Conservation (phyloP, 345 rosid genomes). For the Litchi chinensis region DNA sequence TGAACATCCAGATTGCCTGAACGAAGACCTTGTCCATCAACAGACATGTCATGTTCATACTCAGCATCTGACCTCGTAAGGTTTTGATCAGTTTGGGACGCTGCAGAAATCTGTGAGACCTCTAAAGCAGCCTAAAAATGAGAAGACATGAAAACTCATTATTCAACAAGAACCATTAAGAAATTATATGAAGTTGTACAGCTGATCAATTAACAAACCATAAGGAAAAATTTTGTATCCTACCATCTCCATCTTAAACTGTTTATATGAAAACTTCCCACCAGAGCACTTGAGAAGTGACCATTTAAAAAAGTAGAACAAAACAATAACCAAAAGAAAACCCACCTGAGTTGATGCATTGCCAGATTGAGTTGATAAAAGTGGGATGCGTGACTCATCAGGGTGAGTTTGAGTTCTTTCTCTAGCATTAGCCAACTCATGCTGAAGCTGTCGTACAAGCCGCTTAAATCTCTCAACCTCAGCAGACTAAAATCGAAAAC, state of each 20-base stretch:
- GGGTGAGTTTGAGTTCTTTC: slow-evolving; percentile 45
- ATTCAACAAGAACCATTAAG: not conserved
- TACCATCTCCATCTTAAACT: not conserved
- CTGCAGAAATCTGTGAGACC: slow-evolving; percentile 48
- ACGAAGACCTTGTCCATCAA: slow-evolving; percentile 55
- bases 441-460: slow-evolving; percentile 29
- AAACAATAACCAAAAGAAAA: not conserved
- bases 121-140: slow-evolving; percentile 54
- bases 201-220: not conserved
- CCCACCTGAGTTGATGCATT: slow-evolving; percentile 58
- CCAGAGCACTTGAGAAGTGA: not conserved
- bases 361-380: too few relatives aligned
- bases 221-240: not conserved
- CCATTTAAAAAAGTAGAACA: not conserved
- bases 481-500: slow-evolving; percentile 55
- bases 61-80: slow-evolving; percentile 50
- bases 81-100: slow-evolving; percentile 58
- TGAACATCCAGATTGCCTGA: slow-evolving; percentile 57
- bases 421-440: slow-evolving; percentile 58
- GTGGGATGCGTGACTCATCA: slow-evolving; percentile 51
- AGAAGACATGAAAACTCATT: not conserved
- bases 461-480: slow-evolving; percentile 84
- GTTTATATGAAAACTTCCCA: not conserved
- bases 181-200: not conserved
- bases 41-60: slow-evolving; percentile 54